Evolutionary conservation across 2,329 filamentous ascomycete genomes (phyloP).

Genomic region (Colletotrichum zoysiae): DNA sequence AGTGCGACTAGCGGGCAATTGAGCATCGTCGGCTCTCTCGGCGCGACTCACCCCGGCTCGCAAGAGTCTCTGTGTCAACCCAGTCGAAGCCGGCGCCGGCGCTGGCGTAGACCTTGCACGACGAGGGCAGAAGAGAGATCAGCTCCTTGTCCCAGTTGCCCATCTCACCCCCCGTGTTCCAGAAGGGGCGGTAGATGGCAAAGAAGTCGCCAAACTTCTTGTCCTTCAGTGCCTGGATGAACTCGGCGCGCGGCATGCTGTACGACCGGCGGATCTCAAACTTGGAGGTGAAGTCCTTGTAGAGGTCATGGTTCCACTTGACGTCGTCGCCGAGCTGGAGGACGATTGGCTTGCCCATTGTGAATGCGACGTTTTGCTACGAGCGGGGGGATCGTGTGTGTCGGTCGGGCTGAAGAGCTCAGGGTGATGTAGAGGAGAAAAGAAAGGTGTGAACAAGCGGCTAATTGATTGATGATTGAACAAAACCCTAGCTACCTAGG

Average conservation of each 20-base stretch:
- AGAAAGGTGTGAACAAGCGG: not conserved
- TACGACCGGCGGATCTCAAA: constrained; percentile 38
- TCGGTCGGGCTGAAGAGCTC: not conserved
- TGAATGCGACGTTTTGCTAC: not conserved
- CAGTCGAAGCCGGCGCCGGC: constrained; percentile 37
- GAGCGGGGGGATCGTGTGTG: not conserved
- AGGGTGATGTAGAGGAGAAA: not conserved
- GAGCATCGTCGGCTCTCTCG: not conserved
- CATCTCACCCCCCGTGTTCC: constrained; percentile 41
- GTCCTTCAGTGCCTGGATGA: constrained; percentile 37
- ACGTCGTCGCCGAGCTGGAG: constrained; percentile 40
- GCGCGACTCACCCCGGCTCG: constrained; percentile 24
- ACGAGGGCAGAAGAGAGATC: constrained; percentile 35
- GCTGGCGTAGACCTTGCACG: constrained; percentile 38
- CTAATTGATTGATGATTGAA: not conserved
- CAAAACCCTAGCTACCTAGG: not conserved
- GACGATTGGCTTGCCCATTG: constrained; percentile 39
- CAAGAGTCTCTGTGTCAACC: constrained; percentile 39
- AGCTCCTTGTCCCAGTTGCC: constrained; percentile 40
- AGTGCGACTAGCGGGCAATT: not conserved
- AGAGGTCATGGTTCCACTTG: constrained; percentile 40
- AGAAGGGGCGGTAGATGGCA: constrained; percentile 40
- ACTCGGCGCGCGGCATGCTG: constrained; percentile 38
- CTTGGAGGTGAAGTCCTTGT: constrained; percentile 37
- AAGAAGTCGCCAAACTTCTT: constrained; percentile 39